Base-by-base conservation (phyloP, 108 stramenopile species). In the Nitzschia inconspicua region DNA sequence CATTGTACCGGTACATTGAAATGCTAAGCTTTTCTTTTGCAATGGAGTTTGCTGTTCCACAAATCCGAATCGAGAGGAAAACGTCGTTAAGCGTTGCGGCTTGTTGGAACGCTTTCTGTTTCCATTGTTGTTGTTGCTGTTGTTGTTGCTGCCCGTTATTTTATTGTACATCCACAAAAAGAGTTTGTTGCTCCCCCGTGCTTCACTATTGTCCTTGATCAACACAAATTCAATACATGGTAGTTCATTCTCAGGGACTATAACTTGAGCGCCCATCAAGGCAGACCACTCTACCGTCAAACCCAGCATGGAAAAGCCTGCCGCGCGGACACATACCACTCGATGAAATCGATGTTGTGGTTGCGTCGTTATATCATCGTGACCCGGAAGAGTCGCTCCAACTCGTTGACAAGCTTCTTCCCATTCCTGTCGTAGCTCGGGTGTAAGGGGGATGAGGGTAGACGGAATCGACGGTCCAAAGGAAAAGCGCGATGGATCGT, bases 151-250 rank as follows among this genome's bases (percentile, higher is more conserved):
- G 14, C 55, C 53, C n/a, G 62, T 70, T 11, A 72, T 36, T 39
- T 59, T 57, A 34, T 72, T 58, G 57, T 41, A 72, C 4, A 72
- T 65, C 56, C 57, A 72, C 8, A 58, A 39, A 8, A 65, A 16
- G 23, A 46, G 47, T 19, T 39, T 65, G 18, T 40, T 25, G 22
- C 70, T 64, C n/a, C 54, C 47, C 3, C 28, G 20, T 2, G 42
- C 70, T 11, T 37, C 32, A 23, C 22, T 44, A 28, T 58, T 37
- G 30, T 65, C 57, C 5, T 48, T 32, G 22, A 72, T 58, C 19
- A 59, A 26, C 2, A 51, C 47, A 27, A 72, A 57, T 42, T 72
- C 53, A 25, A 51, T 37, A 2, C 36, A 49, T 4, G 70, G 70
- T 1, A 47, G 49, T 13, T 14, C 20, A 27, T 4, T 6, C 1